These are phyloP conservation scores for Bolboschoenoplectus hybrid DNA, from an alignment of 202 grass and related monocot species.

Conservation along the genomic window DNA sequence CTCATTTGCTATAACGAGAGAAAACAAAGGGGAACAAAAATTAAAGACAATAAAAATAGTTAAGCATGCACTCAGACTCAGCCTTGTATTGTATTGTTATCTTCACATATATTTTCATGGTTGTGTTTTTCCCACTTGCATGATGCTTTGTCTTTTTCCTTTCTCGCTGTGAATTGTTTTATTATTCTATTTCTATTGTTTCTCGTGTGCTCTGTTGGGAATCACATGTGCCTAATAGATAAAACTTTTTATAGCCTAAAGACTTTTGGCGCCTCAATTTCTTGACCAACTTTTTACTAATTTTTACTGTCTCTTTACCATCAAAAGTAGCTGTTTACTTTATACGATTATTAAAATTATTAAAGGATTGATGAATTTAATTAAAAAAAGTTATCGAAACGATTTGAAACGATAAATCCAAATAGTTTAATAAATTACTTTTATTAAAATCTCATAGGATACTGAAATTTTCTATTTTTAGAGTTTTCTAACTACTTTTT, in stretches of 20 bases:
- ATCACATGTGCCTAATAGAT: background rate
- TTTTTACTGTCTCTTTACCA: too few relatives aligned
- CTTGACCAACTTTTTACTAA: background rate
- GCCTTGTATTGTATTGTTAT: background rate
- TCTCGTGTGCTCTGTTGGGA: background rate
- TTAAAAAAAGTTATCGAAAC: too few relatives aligned
- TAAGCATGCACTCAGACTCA: background rate
- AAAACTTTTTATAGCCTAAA: too few relatives aligned
- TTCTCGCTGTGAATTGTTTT: background rate
- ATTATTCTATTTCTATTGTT: constrained; percentile 4
- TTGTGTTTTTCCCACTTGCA: background rate
- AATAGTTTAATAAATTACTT: too few relatives aligned
- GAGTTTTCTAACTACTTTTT: too few relatives aligned
- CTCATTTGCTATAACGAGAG: background rate
- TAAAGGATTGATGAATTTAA: too few relatives aligned
- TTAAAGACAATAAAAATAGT: background rate
- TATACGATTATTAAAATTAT: too few relatives aligned
- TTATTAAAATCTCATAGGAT: too few relatives aligned
- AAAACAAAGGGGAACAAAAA: background rate
- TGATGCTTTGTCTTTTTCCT: background rate
- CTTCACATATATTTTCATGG: background rate
- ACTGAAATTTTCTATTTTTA: too few relatives aligned
- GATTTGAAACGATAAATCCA: too few relatives aligned
- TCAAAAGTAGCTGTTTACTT: too few relatives aligned
- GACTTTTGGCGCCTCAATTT: background rate